Percentiles rank a stretch among this genome's conserved stretches.
phyloP scores from a whole-genome alignment of 805 yeast species.

The Kuraishia piskuri region DNA sequence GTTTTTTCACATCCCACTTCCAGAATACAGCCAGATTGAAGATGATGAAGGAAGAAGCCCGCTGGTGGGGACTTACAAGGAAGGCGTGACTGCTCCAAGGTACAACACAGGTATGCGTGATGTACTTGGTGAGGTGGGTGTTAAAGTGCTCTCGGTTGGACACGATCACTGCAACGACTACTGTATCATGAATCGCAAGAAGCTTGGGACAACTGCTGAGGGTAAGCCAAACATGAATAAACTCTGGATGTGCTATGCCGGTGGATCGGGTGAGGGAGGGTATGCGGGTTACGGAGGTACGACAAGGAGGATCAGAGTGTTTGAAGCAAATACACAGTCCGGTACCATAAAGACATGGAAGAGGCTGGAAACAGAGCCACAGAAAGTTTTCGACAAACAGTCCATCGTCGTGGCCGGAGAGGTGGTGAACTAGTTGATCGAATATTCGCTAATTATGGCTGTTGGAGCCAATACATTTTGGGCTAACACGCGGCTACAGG shows the following conservation, averaged over 20 bases:
- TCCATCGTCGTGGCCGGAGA: constrained; percentile 24
- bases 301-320: constrained; percentile 69
- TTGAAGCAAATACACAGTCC: constrained; percentile 46
- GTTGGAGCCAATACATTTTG: not conserved
- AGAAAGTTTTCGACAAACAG: constrained; percentile 39
- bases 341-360: constrained; percentile 63
- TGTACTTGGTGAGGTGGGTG: constrained; percentile 55
- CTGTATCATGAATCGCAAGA: constrained; percentile 50
- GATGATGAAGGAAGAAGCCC: constrained; percentile 16
- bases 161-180: constrained; percentile 96
- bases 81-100: constrained; percentile 72
- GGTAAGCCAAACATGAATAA: constrained; percentile 8
- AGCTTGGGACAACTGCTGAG: constrained; percentile 17
- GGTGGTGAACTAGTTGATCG: not conserved
- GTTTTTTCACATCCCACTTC: constrained; percentile 89
- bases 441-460: not conserved
- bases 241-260: constrained; percentile 88
- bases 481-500: too few species aligned
- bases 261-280: constrained; percentile 92
- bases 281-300: constrained; percentile 91
- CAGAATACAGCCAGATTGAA: constrained; percentile 58
- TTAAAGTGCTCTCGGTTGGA: constrained; percentile 72
- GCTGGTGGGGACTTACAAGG: constrained; percentile 57
- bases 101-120: constrained; percentile 61
- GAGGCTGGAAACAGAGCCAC: constrained; percentile 51